Evolutionary conservation across 305 asterid genomes (phyloP), one percentile per base, ranked within the genome.

Genomic region (Fraxinus paxiana): DNA sequence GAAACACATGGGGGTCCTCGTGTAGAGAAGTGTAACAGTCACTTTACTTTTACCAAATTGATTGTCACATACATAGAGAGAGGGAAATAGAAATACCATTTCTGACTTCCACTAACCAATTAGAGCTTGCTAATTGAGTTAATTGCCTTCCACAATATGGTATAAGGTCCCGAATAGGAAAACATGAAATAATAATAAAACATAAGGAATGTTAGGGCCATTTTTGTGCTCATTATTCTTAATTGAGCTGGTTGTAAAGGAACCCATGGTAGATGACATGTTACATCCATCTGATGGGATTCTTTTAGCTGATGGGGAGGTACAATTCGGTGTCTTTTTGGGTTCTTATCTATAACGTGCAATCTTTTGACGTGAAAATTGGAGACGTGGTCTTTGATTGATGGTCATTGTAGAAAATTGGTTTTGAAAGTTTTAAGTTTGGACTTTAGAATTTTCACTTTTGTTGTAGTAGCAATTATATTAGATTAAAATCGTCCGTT

Each of bases 151-250:
- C 59, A 15, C 59, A 48, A 48, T 48, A 13, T 46, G 59, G 56
- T 46, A 46, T 13, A 46, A 46, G 7, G 59, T 4, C 59, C 59
- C 18, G 7, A 46, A 48, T 48, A 48, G 59, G 20, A 1, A 48
- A 63, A 59, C 9, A 48, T 10, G 78, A 51, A 20, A 77, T 4
- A 76, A 63, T 56, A 82, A 46, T 22, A 74, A 70, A 56, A 54
- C 86, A 79, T 77, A 80, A 76, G 82, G 83, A 82, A 86, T 84
- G 74, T 84, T 77, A 79, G 75, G 83, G 75, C 2, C 15, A 76
- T 38, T 65, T 87, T 76, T 76, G 81, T 81, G 82, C 41, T 78
- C 76, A 69, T 81, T 2, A 26, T 65, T 26, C 24, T 26, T 65
- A 34, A 80, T 43, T 77, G 38, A 26, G 79, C 56, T 86, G 75